These are phyloP conservation scores for Candida odintsovae DNA, from an alignment of 805 yeast species.

Conservation along the genomic window DNA sequence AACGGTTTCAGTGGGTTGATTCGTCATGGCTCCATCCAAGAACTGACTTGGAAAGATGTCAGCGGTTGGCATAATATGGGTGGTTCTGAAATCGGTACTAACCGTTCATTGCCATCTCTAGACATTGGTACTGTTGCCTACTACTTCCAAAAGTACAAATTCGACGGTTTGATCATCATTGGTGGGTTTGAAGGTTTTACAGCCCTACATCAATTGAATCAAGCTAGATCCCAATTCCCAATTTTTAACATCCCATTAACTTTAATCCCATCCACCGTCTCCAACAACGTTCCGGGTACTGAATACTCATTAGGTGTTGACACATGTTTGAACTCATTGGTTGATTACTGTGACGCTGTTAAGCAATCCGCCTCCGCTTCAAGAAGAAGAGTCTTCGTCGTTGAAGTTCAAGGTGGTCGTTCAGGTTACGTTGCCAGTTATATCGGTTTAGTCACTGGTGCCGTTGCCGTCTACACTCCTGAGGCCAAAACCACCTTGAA, in stretches of 20 bases:
- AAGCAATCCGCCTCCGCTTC: slow-evolving; percentile 94
- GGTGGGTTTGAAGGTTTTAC: slow-evolving; percentile 98
- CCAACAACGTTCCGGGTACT: slow-evolving; percentile 98
- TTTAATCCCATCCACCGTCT: slow-evolving; percentile 89
- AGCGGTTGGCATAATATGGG: slow-evolving; percentile 87
- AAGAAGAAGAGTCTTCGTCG: slow-evolving; percentile 89
- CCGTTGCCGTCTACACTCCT: slow-evolving; percentile 86
- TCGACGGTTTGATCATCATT: slow-evolving; percentile 84
- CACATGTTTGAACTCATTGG: slow-evolving; percentile 88
- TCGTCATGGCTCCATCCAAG: slow-evolving; percentile 78
- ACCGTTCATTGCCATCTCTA: slow-evolving; percentile 71
- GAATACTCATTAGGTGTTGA: slow-evolving; percentile 94
- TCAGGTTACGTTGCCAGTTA: slow-evolving; percentile 90
- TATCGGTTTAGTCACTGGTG: slow-evolving; percentile 83
- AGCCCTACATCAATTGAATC: slow-evolving; percentile 74
- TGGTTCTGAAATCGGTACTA: slow-evolving; percentile 97
- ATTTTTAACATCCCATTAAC: slow-evolving; percentile 93
- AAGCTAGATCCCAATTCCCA: slow-evolving; percentile 75
- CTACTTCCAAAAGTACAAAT: slow-evolving; percentile 80
- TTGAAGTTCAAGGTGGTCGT: slow-evolving; percentile 97
- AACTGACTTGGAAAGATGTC: slow-evolving; percentile 76
- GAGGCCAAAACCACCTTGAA: slow-evolving; percentile 70
- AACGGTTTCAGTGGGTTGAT: slow-evolving; percentile 92
- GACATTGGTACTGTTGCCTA: slow-evolving; percentile 91
- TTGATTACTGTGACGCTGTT: slow-evolving; percentile 90